Percentiles rank a stretch among this genome's conserved stretches.
Evolutionary conservation across 2,329 filamentous ascomycete genomes (phyloP).

Genomic region (Fusarium continuum): DNA sequence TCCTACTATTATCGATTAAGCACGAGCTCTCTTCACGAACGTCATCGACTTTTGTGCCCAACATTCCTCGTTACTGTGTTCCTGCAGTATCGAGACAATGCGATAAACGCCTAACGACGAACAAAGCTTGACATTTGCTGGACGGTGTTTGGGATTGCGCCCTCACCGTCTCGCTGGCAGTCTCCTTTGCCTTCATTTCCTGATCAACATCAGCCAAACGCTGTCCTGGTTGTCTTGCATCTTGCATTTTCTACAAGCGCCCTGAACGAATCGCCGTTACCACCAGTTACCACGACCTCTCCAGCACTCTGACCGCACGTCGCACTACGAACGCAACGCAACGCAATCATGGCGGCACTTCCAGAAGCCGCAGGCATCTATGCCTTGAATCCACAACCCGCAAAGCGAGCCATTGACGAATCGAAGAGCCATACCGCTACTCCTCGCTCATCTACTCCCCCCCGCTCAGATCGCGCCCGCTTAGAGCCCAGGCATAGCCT

Average conservation of each 20-base stretch:
- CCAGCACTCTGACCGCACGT: not conserved
- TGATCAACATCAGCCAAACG: conserved; percentile 2
- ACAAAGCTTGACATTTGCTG: conserved; percentile 36
- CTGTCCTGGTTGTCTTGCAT: conserved; percentile 6
- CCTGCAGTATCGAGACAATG: conserved; percentile 42
- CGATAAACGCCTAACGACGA: conserved; percentile 37
- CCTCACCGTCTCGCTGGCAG: conserved; percentile 36
- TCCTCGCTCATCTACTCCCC: conserved; percentile 55
- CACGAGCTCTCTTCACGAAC: conserved; percentile 3
- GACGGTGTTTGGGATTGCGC: conserved; percentile 40
- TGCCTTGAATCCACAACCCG: conserved; percentile 46
- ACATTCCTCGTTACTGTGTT: conserved; percentile 26
- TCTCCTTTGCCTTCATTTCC: conserved; percentile 9
- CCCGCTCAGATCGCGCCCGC: conserved; percentile 54
- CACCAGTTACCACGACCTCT: conserved; percentile 8
- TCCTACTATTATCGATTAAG: conserved; percentile 17
- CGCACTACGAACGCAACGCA: conserved; percentile 15
- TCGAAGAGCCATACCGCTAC: conserved; percentile 46
- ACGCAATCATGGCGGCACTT: conserved; percentile 49
- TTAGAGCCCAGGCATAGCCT: conserved; percentile 54
- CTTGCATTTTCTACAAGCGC: conserved; percentile 6
- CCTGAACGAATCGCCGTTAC: conserved; percentile 11
- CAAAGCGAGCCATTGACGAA: conserved; percentile 48
- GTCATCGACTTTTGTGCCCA: conserved; percentile 29
- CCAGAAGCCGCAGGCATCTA: conserved; percentile 42